These are phyloP conservation scores for Dysphania ambrosioides DNA, from an alignment of 148 eudicot genomes.

Conservation along the genomic window DNA sequence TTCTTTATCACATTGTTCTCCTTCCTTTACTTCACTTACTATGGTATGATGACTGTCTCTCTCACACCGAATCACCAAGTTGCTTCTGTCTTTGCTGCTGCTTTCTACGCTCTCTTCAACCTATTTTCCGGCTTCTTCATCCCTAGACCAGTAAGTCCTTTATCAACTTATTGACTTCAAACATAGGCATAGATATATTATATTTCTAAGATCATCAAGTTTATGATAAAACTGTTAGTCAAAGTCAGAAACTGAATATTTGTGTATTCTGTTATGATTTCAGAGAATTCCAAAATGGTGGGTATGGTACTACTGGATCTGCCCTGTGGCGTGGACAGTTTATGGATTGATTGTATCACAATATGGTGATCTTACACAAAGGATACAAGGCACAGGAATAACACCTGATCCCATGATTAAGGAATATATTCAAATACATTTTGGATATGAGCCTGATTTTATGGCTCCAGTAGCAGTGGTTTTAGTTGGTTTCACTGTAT, in stretches of 20 bases:
- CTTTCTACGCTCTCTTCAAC: constrained; percentile 82
- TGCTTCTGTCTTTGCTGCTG: constrained; percentile 88
- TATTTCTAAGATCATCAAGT: too few relatives aligned
- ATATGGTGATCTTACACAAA: constrained; percentile 57
- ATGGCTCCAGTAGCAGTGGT: constrained; percentile 77
- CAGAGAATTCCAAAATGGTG: constrained; percentile 98
- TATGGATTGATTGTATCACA: constrained; percentile 83
- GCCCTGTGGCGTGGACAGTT: constrained; percentile 97
- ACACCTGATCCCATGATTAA: constrained; percentile 33
- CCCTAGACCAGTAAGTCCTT: constrained; percentile 76
- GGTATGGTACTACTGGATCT: constrained; percentile 97
- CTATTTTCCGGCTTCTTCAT: constrained; percentile 97
- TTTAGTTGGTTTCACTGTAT: constrained; percentile 65
- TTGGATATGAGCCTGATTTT: constrained; percentile 72
- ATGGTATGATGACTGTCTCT: constrained; percentile 98
- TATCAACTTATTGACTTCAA: not conserved
- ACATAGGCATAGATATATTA: not conserved
- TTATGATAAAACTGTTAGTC: too few relatives aligned
- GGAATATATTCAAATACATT: constrained; percentile 50
- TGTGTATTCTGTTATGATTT: not conserved
- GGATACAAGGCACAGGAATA: constrained; percentile 49
- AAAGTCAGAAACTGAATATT: not conserved
- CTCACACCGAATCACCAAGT: constrained; percentile 95
- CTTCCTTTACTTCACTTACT: constrained; percentile 88
- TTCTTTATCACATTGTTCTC: constrained; percentile 73